Base-by-base conservation (phyloP, 2,329 filamentous ascomycete species). In the Boeremia exigua region DNA sequence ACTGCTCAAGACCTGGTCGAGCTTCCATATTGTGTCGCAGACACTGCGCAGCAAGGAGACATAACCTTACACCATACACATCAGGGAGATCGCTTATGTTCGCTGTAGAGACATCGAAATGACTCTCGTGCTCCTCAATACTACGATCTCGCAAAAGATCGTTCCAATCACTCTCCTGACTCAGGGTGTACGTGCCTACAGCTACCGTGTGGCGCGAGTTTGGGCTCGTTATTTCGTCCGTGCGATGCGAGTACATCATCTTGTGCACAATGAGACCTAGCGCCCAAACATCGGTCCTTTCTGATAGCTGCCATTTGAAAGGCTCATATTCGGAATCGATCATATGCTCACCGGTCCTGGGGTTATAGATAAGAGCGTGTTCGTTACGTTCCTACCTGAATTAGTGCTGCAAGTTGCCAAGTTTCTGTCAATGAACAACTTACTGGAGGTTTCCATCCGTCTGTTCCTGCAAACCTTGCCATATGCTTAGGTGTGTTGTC, bases 161-260 rank as follows among this genome's bases (percentile, higher is more conserved):
- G 8, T n/a, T 23, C 33, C 32, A 47, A 4, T 7, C 4, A 17
- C 6, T 8, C 12, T 36, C 46, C 5, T 40, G 17, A 14, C 46
- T 48, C 28, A 48, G 14, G 9, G 37, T 34, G 10, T 10, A 17
- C 3, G 10, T 34, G 12, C 25, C 27, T 5, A 40, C 27, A 8
- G 17, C 6, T 11, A 10, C 5, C 10, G 6, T 15, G 1, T 36
- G 7, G 5, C n/a, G 2, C 5, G 27, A 43, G 6, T 30, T 8
- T 10, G 14, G n/a, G 8, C 4, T 12, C 19, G 19, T 23, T 30
- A 30, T 27, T 15, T 6, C 30, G 14, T 30, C 39, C 11, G 27
- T 47, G 8, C 42, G 32, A 25, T 48, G 28, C 6, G 46, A 37
- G n/a, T 33, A 33, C 28, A 48, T 40, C 36, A 48, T 48, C 7